Evolutionary conservation across 2,329 filamentous ascomycete species (phyloP).

Genomic region (Cryoendolithus antarcticus): DNA sequence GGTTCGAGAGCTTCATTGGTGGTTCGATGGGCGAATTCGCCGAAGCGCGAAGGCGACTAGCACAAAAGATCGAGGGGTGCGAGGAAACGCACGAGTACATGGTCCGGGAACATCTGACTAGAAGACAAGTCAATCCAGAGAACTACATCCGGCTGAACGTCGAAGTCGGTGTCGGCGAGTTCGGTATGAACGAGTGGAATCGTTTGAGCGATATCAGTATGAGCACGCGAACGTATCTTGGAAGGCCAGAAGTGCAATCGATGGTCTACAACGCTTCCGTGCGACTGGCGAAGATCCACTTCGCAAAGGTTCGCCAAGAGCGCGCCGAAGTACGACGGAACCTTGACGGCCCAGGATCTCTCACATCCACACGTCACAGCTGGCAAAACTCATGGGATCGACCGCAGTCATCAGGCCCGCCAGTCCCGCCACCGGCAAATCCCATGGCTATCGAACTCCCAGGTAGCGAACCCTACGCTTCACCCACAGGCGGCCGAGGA

Average conservation of each 20-base stretch:
- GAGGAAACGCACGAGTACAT: constrained; percentile 83
- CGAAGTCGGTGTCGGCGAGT: constrained; percentile 89
- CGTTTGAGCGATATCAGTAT: constrained; percentile 91
- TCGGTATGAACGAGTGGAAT: constrained; percentile 98
- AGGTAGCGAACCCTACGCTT: constrained; percentile 12
- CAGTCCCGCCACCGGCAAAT: constrained; percentile 27
- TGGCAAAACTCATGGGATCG: constrained; percentile 20
- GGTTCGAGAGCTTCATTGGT: constrained; percentile 80
- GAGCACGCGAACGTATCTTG: constrained; percentile 72
- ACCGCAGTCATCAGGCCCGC: constrained; percentile 18
- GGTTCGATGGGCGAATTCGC: constrained; percentile 71
- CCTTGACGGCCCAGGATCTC: neutral
- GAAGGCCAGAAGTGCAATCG: constrained; percentile 57
- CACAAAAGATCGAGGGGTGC: constrained; percentile 89
- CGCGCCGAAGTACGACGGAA: constrained; percentile 26
- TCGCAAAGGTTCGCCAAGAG: constrained; percentile 59
- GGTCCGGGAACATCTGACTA: constrained; percentile 63
- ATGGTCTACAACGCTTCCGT: constrained; percentile 65
- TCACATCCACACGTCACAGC: constrained; percentile 11
- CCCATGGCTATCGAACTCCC: constrained; percentile 25
- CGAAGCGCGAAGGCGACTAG: constrained; percentile 72
- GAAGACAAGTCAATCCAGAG: constrained; percentile 64
- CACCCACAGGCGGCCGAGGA: constrained; percentile 17
- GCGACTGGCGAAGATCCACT: constrained; percentile 73
- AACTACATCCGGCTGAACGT: constrained; percentile 97